These are phyloP conservation scores for Silene latifolia DNA, from an alignment of 148 eudicot species.

Conservation along the genomic window DNA sequence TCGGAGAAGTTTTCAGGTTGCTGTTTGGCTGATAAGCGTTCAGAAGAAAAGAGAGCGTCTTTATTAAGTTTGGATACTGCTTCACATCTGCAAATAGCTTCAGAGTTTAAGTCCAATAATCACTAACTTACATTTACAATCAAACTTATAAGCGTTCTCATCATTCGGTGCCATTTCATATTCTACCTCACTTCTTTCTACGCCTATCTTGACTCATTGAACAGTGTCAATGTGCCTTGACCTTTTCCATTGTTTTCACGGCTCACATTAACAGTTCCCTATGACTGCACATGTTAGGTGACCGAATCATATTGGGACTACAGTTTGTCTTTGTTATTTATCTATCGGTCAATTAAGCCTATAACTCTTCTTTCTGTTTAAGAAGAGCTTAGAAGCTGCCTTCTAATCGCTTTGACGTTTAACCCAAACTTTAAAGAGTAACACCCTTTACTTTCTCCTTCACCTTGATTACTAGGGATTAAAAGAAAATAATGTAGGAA, in stretches of 20 bases:
- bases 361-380: neutral
- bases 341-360: neutral
- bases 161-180: too few species aligned
- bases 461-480: neutral
- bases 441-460: neutral
- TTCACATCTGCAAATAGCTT: conserved; percentile 63
- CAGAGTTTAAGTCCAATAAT: neutral
- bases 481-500: neutral
- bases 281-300: too few species aligned
- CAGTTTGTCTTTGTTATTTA: neutral
- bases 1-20: conserved; percentile 21
- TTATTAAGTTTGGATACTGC: conserved; percentile 80
- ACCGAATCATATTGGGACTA: too few species aligned
- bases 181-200: too few species aligned
- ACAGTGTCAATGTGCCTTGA: too few species aligned
- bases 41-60: conserved; percentile 72
- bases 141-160: too few species aligned
- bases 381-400: neutral
- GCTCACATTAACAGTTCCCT: too few species aligned
- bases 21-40: conserved; percentile 49
- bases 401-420: neutral
- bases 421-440: neutral
- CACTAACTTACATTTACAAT: neutral
- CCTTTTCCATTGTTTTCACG: too few species aligned
- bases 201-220: too few species aligned